phyloP scores from a whole-genome alignment of 2,329 filamentous ascomycete genomes.

The Fusarium abutilonis region DNA sequence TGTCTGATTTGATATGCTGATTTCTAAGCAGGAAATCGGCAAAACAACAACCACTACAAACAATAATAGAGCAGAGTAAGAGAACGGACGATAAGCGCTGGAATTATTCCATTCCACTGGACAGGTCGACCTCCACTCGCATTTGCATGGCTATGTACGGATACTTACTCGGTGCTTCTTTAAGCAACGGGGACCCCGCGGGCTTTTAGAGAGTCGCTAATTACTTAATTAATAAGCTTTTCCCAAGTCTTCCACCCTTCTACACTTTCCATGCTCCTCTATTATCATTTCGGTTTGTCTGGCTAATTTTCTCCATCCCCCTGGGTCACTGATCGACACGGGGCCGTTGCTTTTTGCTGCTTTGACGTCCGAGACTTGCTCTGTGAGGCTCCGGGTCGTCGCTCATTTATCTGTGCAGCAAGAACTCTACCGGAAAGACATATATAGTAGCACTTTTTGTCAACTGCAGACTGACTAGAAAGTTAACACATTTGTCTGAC shows the following conservation, averaged over 20 bases:
- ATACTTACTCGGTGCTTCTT: conserved; percentile 20
- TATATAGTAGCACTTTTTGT: background rate
- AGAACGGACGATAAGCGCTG: conserved; percentile 1
- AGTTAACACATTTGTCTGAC: background rate
- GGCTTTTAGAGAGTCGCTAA: conserved; percentile 22
- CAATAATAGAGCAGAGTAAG: background rate
- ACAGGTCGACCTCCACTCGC: conserved; percentile 13
- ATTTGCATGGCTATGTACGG: background rate
- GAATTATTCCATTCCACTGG: conserved; percentile 8
- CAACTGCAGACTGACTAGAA: background rate
- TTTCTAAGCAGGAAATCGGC: conserved; percentile 43
- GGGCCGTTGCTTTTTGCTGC: conserved; percentile 20
- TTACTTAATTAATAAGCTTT: conserved; percentile 23
- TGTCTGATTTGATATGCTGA: conserved; percentile 39
- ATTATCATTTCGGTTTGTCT: background rate
- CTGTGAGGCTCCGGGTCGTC: background rate
- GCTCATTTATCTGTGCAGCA: too few species aligned
- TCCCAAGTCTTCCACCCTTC: conserved; percentile 5
- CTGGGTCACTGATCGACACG: conserved; percentile 33
- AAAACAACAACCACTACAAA: conserved; percentile 27
- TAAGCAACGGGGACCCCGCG: conserved; percentile 21
- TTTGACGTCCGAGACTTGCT: conserved; percentile 15
- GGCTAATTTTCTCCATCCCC: background rate
- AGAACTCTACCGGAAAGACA: too few species aligned
- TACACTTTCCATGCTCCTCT: background rate